Evolutionary conservation across 345 rosid genomes (phyloP).

Genomic region (Mallotus nudiflorus): DNA sequence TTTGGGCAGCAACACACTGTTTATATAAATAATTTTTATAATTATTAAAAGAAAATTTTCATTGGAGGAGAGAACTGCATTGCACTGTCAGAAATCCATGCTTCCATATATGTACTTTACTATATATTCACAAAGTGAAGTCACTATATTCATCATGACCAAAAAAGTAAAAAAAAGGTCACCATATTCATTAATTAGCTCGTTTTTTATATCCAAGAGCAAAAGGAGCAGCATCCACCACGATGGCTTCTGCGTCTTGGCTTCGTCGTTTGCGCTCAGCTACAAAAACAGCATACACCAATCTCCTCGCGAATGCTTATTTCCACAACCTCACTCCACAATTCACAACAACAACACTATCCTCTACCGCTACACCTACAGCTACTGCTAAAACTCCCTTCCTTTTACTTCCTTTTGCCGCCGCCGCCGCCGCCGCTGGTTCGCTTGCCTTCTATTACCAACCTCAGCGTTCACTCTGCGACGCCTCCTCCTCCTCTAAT

Average conservation of each 20-base stretch:
- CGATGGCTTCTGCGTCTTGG: conserved; percentile 43
- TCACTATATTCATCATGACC: too few species aligned
- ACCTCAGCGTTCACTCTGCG: conserved; percentile 53
- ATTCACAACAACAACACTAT: background rate
- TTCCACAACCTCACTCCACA: conserved; percentile 19
- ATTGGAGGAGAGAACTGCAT: too few species aligned
- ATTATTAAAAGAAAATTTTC: too few species aligned
- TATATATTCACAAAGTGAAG: too few species aligned
- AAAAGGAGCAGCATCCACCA: background rate
- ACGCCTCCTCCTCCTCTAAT: conserved; percentile 29
- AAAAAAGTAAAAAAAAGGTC: background rate
- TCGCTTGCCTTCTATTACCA: conserved; percentile 45
- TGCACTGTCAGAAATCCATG: too few species aligned
- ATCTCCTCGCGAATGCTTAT: conserved; percentile 27
- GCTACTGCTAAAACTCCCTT: conserved; percentile 6
- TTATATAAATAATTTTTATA: too few species aligned
- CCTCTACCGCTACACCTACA: background rate
- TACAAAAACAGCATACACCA: conserved; percentile 30
- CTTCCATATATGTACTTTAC: too few species aligned
- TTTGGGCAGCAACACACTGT: too few species aligned
- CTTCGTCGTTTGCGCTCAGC: conserved; percentile 47
- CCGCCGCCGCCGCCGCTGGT: conserved; percentile 62
- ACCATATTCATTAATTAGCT: too few species aligned
- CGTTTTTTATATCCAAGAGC: too few species aligned
- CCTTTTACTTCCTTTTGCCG: conserved; percentile 44